Base-by-base conservation (phyloP, 106 monocot species). In the Dendrobium catenatum region DNA sequence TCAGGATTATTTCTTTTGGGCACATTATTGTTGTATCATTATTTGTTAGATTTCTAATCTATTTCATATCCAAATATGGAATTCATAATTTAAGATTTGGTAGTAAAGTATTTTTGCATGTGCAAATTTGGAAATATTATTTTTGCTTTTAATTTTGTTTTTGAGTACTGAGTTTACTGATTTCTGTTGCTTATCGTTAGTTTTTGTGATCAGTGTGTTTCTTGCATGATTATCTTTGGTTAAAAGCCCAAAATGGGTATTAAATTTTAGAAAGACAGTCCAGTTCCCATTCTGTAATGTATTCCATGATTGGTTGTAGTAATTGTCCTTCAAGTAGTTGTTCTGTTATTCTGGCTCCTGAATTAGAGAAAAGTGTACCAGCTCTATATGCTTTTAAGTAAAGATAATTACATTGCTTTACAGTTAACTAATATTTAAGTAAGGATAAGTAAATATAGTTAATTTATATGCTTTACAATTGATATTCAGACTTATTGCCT, bases 21-120 rank as follows among this genome's bases (percentile, higher is more conserved):
- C 67, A 68, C 27, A 27, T 27, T 68, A 24, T 68, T 68, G 29
- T 2, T 10, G 67, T 8, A 29, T 29, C 22, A 29, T 29, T 27
- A 27, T 68, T 68, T 68, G 24, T 29, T 68, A 5, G 20, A 26
- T 68, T 68, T 29, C 10, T 27, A 26, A 10, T 26, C 26, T 68
- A 68, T 68, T 24, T 68, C 67, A 68, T 68, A 68, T 68, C 26
- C 11, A 68, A 68, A 68, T 26, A 68, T 68, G 67, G 27, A 26
- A 9, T 19, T 9, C 26, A 68, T 26, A 9, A 68, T 68, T 68
- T 68, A 68, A 68, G 27, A 68, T 68, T 29, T 68, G 2, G 2
- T 68, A 29, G 27, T 68, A 68, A n/a, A 41, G 73, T 73, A 0
- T 42, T 42, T 40, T 18, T 40, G 42, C 16, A 73, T 18, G 41